Evolutionary conservation across 306 rosid species (phyloP).

Genomic region (Calophaca sinica): DNA sequence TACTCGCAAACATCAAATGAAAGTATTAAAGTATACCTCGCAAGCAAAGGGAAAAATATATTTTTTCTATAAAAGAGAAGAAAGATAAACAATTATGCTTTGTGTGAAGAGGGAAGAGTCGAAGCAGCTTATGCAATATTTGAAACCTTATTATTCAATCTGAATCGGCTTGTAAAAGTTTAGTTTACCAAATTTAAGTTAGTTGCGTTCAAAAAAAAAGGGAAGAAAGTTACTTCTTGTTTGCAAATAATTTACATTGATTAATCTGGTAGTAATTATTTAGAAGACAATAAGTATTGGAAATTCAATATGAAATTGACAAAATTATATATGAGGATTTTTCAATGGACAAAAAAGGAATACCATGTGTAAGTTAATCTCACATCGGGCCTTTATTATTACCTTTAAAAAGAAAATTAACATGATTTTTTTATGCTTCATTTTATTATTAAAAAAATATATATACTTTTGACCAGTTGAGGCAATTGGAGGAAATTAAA

Average conservation of each 20-base stretch:
- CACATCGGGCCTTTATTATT: too few species aligned
- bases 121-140: background rate
- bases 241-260: background rate
- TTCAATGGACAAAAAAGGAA: too few species aligned
- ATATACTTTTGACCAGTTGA: slow-evolving; percentile 19
- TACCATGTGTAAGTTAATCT: too few species aligned
- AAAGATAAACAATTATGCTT: background rate
- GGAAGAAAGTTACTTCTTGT: background rate
- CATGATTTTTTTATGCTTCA: too few species aligned
- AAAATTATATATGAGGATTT: background rate
- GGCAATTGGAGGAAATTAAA: slow-evolving; percentile 52
- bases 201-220: too few species aligned
- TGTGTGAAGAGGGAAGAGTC: background rate
- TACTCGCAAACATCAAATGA: too few species aligned
- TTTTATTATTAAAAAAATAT: background rate
- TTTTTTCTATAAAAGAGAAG: too few species aligned
- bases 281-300: background rate
- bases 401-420: too few species aligned
- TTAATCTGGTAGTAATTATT: background rate
- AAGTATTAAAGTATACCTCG: too few species aligned
- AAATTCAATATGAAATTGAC: background rate
- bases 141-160: background rate
- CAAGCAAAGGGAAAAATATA: too few species aligned
- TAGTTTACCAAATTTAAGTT: background rate
- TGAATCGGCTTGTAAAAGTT: slow-evolving; percentile 7